A percentile compares a stretch with the other conserved stretches of the same genome.
Evolutionary conservation across 306 rosid genomes (phyloP).

Genomic region (Prunus fruticosa): DNA sequence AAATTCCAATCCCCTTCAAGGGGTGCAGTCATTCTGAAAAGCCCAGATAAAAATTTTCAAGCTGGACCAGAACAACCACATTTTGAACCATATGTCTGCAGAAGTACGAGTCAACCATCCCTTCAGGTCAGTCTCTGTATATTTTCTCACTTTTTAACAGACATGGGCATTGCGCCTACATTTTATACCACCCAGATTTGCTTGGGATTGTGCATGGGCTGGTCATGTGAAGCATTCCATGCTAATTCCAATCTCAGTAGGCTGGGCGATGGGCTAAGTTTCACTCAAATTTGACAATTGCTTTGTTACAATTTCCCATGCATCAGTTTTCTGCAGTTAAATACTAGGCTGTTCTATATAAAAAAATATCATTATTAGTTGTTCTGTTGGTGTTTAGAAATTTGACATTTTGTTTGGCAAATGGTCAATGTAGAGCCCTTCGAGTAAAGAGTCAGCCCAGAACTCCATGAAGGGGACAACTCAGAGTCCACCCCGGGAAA

Average conservation of each 20-base stretch:
- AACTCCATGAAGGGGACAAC: constrained; percentile 25
- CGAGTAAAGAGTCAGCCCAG: constrained; percentile 17
- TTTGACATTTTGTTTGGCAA: constrained; percentile 32
- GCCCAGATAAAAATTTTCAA: constrained; percentile 27
- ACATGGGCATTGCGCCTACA: not conserved
- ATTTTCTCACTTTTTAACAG: not conserved
- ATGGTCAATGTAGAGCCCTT: constrained; percentile 28
- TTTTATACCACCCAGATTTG: not conserved
- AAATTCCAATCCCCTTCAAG: constrained; percentile 22
- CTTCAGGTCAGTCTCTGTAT: constrained; percentile 4
- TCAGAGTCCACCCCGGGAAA: constrained; percentile 26
- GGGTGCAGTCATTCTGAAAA: constrained; percentile 26
- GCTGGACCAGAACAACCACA: constrained; percentile 19
- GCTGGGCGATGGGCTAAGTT: not conserved
- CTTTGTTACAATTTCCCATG: not conserved
- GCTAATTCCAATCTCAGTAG: constrained; percentile 1
- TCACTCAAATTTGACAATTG: constrained; percentile 6
- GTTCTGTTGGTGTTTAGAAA: constrained; percentile 6
- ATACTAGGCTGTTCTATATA: not conserved
- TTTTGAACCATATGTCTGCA: constrained; percentile 3
- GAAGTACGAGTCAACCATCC: constrained; percentile 19
- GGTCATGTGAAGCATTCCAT: not conserved
- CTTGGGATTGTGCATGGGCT: not conserved
- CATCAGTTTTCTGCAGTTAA: not conserved
- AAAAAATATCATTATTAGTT: not conserved